Evolutionary conservation across 352 stramenopile species (phyloP).

Genomic region (Globisporangium nagaii): DNA sequence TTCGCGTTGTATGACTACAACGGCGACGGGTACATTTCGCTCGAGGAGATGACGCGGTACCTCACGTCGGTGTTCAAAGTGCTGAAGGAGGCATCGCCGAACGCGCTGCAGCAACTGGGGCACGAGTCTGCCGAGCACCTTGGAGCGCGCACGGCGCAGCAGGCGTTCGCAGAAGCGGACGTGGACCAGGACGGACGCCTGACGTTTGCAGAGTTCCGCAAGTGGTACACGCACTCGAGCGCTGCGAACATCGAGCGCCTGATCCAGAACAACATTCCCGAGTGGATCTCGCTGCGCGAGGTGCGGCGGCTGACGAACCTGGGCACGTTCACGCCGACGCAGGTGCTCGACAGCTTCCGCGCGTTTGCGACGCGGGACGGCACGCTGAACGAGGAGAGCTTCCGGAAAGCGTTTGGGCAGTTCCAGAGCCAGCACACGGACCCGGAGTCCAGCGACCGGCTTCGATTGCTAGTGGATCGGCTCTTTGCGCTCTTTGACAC

Average conservation of each 20-base stretch:
- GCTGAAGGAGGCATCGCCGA: conserved; percentile 67
- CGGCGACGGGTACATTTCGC: conserved; percentile 76
- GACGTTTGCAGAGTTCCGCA: conserved; percentile 71
- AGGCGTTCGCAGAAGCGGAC: conserved; percentile 76
- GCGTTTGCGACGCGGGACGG: conserved; percentile 56
- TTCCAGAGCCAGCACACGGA: conserved; percentile 30
- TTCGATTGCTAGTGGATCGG: conserved; percentile 63
- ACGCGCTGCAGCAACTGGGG: conserved; percentile 35
- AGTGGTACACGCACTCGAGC: conserved; percentile 77
- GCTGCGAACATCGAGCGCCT: conserved; percentile 72
- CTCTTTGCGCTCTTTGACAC: conserved; percentile 82
- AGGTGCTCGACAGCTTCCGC: conserved; percentile 77
- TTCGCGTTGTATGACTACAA: conserved; percentile 87
- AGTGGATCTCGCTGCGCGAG: conserved; percentile 73
- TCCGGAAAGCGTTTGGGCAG: conserved; percentile 54
- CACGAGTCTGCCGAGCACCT: conserved; percentile 58
- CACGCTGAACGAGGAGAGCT: conserved; percentile 60
- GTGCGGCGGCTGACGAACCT: conserved; percentile 77
- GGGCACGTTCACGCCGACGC: conserved; percentile 51
- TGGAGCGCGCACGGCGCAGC: conserved; percentile 48
- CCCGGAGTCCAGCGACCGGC: conserved; percentile 26
- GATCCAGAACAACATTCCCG: conserved; percentile 72
- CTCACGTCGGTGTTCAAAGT: conserved; percentile 84
- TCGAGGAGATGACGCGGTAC: conserved; percentile 83
- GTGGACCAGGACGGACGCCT: conserved; percentile 60